Evolutionary conservation across 2,329 filamentous ascomycete species (phyloP), one percentile per base, ranked within the genome.

Genomic region (Tolypocladium pustulatum): DNA sequence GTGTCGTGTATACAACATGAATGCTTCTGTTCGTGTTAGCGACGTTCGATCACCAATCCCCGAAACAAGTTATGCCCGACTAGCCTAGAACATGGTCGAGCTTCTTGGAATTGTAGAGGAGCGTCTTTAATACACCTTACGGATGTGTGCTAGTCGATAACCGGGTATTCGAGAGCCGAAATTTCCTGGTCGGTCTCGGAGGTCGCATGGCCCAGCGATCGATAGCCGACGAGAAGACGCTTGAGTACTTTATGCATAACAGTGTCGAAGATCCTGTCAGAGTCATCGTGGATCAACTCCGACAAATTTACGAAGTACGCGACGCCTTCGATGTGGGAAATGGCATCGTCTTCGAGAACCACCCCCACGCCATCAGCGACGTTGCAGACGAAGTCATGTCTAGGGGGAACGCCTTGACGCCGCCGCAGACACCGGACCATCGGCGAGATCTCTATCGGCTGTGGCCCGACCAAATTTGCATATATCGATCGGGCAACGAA

Each of bases 381-480:
- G 8, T 58, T 2, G 56, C 65, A 7, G 41, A 51, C 1, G 57
- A 58, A 22, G 57, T 58, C 10, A n/a, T 55, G 12, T 20, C 7
- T 2, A 8, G 53, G 4, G 52, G 41, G 15, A 17, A 2, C 6
- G 20, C 52, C 3, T 20, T 25, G 12, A 37, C 13, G 30, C 25
- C 25, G 17, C 60, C 54, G 20, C 54, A n/a, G n/a, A 69, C 66
- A 38, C 63, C 63, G 2, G 60, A 60, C 37, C 58, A 62, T 13
- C 17, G 56, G 54, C 61, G 40, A 38, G 56, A 68, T 57, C 59
- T 61, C 17, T 61, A 61, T n/a, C 61, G 65, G 61, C 58, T 71
- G 1, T 66, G 66, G n/a, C 65, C 68, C 10, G 69, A 73, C 59
- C 65, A 75, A 58, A 71, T 73, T 51, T 74, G 60, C 34, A 25